phyloP scores from a whole-genome alignment of 2,329 filamentous ascomycete species.

The Rhynchosporium graminicola region DNA sequence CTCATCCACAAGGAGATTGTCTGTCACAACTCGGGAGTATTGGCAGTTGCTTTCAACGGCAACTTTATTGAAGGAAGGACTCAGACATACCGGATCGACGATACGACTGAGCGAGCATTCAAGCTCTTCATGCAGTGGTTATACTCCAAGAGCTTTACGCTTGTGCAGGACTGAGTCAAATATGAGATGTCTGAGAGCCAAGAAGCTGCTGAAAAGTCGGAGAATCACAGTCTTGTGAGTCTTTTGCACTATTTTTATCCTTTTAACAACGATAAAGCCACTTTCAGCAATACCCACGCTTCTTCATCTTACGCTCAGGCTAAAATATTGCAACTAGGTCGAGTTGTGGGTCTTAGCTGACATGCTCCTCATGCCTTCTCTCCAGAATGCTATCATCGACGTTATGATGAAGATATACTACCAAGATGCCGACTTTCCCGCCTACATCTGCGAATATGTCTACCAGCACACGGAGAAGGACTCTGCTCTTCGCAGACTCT shows the following conservation, averaged over 20 bases:
- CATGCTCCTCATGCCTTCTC: conserved; percentile 11
- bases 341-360: conserved; percentile 21
- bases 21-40: conserved; percentile 3
- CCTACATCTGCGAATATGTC: neutral
- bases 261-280: too few relatives aligned
- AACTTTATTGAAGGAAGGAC: conserved; percentile 16
- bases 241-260: neutral
- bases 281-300: too few relatives aligned
- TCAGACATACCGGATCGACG: conserved; percentile 13
- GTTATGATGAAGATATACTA: neutral
- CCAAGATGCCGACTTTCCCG: neutral
- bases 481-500: neutral
- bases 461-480: neutral
- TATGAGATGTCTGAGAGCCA: neutral
- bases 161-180: neutral
- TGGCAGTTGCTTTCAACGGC: conserved; percentile 19
- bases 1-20: conserved; percentile 22
- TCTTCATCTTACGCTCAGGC: too few relatives aligned
- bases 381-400: conserved; percentile 22
- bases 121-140: conserved; percentile 17
- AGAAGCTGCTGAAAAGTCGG: neutral
- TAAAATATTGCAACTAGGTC: neutral
- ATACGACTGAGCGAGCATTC: neutral
- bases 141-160: conserved; percentile 16
- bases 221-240: neutral